Evolutionary conservation across 208 protist genomes (phyloP), one percentile per base, ranked within the genome.

Genomic region (Kentomonas sorsogonicus): DNA sequence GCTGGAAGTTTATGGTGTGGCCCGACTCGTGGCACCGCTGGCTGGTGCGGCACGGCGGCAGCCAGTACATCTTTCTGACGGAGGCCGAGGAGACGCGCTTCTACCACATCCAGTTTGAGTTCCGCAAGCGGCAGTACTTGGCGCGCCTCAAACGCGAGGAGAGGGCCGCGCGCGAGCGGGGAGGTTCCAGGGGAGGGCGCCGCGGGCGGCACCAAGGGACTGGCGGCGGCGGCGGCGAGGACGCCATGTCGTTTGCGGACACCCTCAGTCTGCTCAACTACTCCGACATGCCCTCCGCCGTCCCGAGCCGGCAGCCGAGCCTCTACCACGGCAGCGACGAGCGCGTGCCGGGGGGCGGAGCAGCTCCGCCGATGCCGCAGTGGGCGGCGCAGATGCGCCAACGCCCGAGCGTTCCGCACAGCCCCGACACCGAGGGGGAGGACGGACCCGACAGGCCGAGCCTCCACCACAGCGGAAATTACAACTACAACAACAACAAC

Each of bases 1-100:
- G 82, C 7, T 96, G 90, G 87, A 88, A 86, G 72, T 51, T 62
- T 39, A 86, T 93, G 69, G 76, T 91, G 50, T 96, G 90, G 90
- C 84, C 81, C 2, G 71, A 91, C 58, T 63, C 65, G 53, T 96
- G 86, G 84, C 88, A 93, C 50, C 70, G 69, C 33, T 96, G 86
- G 85, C 60, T 96, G 30, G 63, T 64, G 26, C 75, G 77, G 13
- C 90, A 94, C 58, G 90, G 90, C 31, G 84, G 86, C n/a, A 89
- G 83, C 23, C 86, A 91, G 72, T 96, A 96, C 69, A 82, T 96
- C 71, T 96, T 96, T 57, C 44, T 54, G 44, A 83, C 63, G 6
- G 82, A 94, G 25, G 54, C 36, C 1, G 83, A 93, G 60, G 86
- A 96, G 62, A 71, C 56, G 6, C 54, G 38, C 25, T 93, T 93